These are phyloP conservation scores for Moelleriella libera DNA, from an alignment of 2,329 filamentous ascomycete genomes.

Conservation along the genomic window DNA sequence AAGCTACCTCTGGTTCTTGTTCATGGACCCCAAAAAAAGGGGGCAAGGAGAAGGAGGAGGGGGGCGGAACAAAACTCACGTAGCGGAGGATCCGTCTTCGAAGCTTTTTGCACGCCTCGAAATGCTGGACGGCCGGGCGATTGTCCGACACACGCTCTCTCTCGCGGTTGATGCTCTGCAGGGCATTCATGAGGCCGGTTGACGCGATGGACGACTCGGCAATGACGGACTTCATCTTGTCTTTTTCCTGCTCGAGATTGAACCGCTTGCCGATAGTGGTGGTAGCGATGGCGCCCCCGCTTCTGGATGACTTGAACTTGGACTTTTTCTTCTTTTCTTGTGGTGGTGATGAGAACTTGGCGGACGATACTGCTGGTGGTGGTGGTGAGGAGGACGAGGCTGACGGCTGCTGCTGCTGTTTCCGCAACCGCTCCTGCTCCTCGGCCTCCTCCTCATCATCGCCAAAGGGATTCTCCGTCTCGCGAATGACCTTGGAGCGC, in stretches of 20 bases:
- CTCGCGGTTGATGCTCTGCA: constrained; percentile 87
- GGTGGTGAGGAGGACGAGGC: not conserved
- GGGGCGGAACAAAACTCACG: constrained; percentile 20
- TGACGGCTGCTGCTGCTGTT: constrained; percentile 2
- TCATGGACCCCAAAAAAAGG: too few relatives aligned
- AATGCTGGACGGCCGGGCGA: constrained; percentile 54
- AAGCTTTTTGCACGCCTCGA: constrained; percentile 76
- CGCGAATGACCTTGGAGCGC: constrained; percentile 68
- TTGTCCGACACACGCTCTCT: constrained; percentile 80
- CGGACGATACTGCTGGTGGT: constrained; percentile 18
- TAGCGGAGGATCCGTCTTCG: constrained; percentile 78
- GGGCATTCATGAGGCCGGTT: constrained; percentile 77
- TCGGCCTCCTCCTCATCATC: constrained; percentile 48
- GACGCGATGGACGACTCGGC: constrained; percentile 79
- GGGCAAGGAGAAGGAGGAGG: not conserved
- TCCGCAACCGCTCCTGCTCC: constrained; percentile 9
- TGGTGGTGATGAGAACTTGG: not conserved
- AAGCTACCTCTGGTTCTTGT: too few relatives aligned
- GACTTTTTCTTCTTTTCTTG: constrained; percentile 35
- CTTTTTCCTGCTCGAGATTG: constrained; percentile 77
- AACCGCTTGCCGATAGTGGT: constrained; percentile 49
- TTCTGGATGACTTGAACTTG: constrained; percentile 14
- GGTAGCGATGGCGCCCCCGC: constrained; percentile 7
- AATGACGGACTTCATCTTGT: constrained; percentile 74
- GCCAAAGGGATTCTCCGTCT: constrained; percentile 62